A percentile compares a stretch with the other conserved stretches of the same genome.
Conservation (phyloP, 352 stramenopile species). For the Phytophthora pini region DNA sequence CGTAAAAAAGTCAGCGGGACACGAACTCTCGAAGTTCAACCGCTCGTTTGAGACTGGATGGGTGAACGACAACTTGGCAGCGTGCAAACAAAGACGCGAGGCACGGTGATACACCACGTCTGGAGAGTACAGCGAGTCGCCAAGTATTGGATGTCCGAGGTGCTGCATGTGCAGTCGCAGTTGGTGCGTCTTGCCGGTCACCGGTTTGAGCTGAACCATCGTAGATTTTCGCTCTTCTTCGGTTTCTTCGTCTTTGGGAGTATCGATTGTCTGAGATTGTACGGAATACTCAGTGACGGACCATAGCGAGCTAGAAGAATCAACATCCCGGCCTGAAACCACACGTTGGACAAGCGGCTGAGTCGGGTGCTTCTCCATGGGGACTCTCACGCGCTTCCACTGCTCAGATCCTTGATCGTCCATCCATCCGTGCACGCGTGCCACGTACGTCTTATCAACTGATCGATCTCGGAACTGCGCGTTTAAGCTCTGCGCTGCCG, state of each 20-base stretch:
- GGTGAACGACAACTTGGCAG: conserved; percentile 42
- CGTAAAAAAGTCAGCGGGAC: conserved; percentile 27
- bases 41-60: conserved; percentile 51
- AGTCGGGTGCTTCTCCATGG: conserved; percentile 59
- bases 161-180: conserved; percentile 94
- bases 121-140: conserved; percentile 88
- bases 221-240: conserved; percentile 30
- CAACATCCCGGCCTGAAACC: conserved; percentile 33
- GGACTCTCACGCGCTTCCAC: conserved; percentile 40
- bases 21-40: conserved; percentile 44
- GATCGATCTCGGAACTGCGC: conserved; percentile 68
- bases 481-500: conserved; percentile 67
- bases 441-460: conserved; percentile 68
- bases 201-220: conserved; percentile 68
- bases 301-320: conserved; percentile 36
- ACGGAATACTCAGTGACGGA: conserved; percentile 45
- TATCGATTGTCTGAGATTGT: conserved; percentile 12
- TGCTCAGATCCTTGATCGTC: conserved; percentile 19
- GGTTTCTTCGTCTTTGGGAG: background rate
- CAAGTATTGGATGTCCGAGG: conserved; percentile 93
- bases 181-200: conserved; percentile 94
- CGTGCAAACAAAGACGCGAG: conserved; percentile 59
- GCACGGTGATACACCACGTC: conserved; percentile 48
- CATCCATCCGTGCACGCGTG: conserved; percentile 54
- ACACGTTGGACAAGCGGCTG: conserved; percentile 61